These are phyloP conservation scores for Penicillium egyptiacum DNA, from an alignment of 495 filamentous ascomycete genomes.

Conservation along the genomic window DNA sequence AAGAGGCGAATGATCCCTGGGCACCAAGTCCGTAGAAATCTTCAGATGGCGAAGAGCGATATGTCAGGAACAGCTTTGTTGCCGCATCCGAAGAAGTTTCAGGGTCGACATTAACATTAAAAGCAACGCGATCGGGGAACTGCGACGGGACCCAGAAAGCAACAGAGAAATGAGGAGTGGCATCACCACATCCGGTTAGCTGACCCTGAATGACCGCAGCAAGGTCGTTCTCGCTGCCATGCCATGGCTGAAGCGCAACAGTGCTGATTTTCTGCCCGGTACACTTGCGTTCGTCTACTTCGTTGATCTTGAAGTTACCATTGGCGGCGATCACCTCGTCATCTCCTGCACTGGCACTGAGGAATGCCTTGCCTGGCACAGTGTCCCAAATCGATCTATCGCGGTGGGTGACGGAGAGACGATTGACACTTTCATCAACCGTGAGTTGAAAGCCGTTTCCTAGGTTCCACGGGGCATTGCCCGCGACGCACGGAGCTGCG, in stretches of 20 bases:
- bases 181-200: constrained; percentile 22
- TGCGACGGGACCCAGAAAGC: constrained; percentile 22
- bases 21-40: constrained; percentile 33
- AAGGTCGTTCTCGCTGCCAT: constrained; percentile 16
- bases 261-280: constrained; percentile 18
- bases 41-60: constrained; percentile 23
- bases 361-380: constrained; percentile 16
- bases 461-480: constrained; percentile 17
- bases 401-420: constrained; percentile 12
- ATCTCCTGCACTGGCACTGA: constrained; percentile 23
- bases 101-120: constrained; percentile 19
- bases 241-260: constrained; percentile 9
- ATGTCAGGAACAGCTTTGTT: constrained; percentile 25
- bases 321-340: constrained; percentile 22
- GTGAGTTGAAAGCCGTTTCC: constrained; percentile 21
- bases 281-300: constrained; percentile 26
- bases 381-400: constrained; percentile 26
- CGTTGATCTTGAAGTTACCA: constrained; percentile 29
- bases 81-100: constrained; percentile 4
- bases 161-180: constrained; percentile 16
- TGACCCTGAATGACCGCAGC: constrained; percentile 21
- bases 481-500: constrained; percentile 15
- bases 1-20: constrained; percentile 30
- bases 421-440: constrained; percentile 17
- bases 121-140: constrained; percentile 24